These are phyloP conservation scores for Hygrocybe coccinea DNA, from an alignment of 768 basidiomycete genomes.

Conservation along the genomic window DNA sequence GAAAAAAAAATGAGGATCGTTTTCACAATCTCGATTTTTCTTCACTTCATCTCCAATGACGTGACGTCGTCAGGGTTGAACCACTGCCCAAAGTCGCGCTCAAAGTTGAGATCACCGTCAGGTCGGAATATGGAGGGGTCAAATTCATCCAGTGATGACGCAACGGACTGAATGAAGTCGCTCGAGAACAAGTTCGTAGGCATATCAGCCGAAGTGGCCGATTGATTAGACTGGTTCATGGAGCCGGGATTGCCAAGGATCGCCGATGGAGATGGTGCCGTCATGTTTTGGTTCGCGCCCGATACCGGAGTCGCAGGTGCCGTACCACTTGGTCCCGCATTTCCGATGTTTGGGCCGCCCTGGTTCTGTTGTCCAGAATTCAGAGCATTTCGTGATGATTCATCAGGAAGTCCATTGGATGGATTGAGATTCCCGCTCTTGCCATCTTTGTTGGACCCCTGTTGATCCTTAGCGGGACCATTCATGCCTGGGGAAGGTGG, in stretches of 20 bases:
- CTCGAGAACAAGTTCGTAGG: constrained; percentile 17
- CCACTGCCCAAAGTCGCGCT: constrained; percentile 74
- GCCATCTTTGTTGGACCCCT: constrained; percentile 15
- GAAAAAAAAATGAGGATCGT: no score
- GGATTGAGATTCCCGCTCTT: constrained; percentile 28
- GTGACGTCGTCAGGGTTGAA: constrained; percentile 53
- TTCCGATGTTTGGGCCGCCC: not conserved
- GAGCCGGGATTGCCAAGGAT: constrained; percentile 18
- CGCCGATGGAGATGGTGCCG: constrained; percentile 27
- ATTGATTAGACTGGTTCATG: not conserved
- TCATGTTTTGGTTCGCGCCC: constrained; percentile 14
- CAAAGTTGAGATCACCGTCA: constrained; percentile 57
- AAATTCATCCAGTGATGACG: constrained; percentile 40
- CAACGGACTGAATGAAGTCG: constrained; percentile 46
- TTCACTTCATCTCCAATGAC: constrained; percentile 32
- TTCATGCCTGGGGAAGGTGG: constrained; percentile 48
- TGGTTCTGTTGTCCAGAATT: constrained; percentile 15
- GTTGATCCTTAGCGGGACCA: constrained; percentile 26
- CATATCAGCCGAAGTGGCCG: not conserved
- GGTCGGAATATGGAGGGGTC: constrained; percentile 38
- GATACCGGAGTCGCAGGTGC: constrained; percentile 30
- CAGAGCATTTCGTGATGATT: constrained; percentile 42
- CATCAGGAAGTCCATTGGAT: constrained; percentile 28
- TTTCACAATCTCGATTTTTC: not conserved
- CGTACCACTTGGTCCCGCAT: constrained; percentile 14